Conservation (phyloP, 2,329 filamentous ascomycete species). For the Sarocladiaceae sp. region DNA sequence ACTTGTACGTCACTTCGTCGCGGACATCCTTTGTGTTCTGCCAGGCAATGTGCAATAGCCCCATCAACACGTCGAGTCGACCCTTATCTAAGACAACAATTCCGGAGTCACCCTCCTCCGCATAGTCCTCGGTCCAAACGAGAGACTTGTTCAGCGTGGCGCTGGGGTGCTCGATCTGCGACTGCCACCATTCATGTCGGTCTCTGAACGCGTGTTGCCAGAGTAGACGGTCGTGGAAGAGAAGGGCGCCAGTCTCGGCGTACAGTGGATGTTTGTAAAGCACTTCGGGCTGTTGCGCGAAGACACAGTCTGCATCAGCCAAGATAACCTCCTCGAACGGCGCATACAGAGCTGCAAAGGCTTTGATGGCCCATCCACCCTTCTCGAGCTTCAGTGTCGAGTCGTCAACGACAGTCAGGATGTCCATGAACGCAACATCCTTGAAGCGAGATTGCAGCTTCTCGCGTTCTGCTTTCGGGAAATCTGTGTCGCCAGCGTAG, state of each 20-base stretch:
- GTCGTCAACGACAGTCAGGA: conserved; percentile 29
- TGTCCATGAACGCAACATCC: conserved; percentile 27
- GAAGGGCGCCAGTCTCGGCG: conserved; percentile 25
- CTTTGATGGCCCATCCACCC: conserved; percentile 36
- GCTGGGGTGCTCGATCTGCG: conserved; percentile 31
- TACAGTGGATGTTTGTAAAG: conserved; percentile 28
- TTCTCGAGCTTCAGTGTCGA: conserved; percentile 20
- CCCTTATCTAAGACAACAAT: conserved; percentile 38
- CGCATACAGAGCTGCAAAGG: conserved; percentile 33
- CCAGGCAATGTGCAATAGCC: conserved; percentile 38
- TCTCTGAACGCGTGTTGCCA: conserved; percentile 29
- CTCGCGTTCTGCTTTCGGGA: conserved; percentile 19
- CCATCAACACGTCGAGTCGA: conserved; percentile 30
- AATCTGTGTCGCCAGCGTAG: conserved; percentile 30
- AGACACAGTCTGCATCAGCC: conserved; percentile 34
- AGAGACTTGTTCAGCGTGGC: conserved; percentile 27
- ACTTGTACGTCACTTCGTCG: conserved; percentile 33
- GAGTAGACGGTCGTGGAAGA: conserved; percentile 38
- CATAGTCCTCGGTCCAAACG: conserved; percentile 34
- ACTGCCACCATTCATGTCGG: conserved; percentile 33
- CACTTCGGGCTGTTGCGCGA: conserved; percentile 29
- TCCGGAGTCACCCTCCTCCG: conserved; percentile 38
- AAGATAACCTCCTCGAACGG: conserved; percentile 33
- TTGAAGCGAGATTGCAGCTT: conserved; percentile 12
- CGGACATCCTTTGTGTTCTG: conserved; percentile 37